phyloP scores from a whole-genome alignment of 768 basidiomycete species.

The Naganishia onofrii region DNA sequence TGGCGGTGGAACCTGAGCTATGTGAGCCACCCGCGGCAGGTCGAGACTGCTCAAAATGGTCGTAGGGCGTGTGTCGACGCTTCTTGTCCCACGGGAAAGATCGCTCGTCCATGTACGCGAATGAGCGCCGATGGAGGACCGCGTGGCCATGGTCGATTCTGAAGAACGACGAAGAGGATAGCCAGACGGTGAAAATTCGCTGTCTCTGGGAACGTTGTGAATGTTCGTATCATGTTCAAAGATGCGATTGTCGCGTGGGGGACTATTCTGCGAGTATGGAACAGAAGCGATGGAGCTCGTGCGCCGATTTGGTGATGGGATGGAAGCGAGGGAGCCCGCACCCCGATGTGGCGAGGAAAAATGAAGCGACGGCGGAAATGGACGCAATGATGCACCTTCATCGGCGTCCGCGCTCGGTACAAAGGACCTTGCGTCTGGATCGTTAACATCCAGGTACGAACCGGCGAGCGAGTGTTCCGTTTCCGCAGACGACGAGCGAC shows the following conservation, averaged over 20 bases:
- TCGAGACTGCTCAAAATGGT: constrained; percentile 87
- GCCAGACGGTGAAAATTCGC: not conserved
- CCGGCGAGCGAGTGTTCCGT: constrained; percentile 25
- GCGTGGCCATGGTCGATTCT: constrained; percentile 5
- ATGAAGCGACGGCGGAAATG: constrained; percentile 76
- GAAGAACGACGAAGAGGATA: constrained; percentile 12
- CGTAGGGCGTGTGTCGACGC: constrained; percentile 74
- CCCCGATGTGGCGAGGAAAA: constrained; percentile 66
- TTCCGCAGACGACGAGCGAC: constrained; percentile 20
- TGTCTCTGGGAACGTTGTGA: constrained; percentile 9
- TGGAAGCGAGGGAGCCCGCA: constrained; percentile 61
- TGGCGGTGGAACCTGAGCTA: constrained; percentile 70
- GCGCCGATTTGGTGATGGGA: constrained; percentile 67
- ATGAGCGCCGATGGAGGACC: constrained; percentile 4
- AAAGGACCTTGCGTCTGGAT: constrained; percentile 29
- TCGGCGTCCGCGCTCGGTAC: constrained; percentile 59
- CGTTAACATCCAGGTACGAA: constrained; percentile 27
- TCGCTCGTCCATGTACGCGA: constrained; percentile 26
- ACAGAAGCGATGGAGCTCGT: not conserved
- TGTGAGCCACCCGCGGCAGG: constrained; percentile 77
- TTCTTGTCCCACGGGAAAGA: constrained; percentile 29
- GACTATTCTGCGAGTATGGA: constrained; percentile 54
- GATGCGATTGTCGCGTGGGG: too few species aligned
- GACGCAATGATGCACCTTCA: constrained; percentile 88
- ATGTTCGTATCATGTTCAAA: constrained; percentile 29